These are phyloP conservation scores for Penicillium alfredii DNA, from an alignment of 495 filamentous ascomycete genomes.

Conservation along the genomic window DNA sequence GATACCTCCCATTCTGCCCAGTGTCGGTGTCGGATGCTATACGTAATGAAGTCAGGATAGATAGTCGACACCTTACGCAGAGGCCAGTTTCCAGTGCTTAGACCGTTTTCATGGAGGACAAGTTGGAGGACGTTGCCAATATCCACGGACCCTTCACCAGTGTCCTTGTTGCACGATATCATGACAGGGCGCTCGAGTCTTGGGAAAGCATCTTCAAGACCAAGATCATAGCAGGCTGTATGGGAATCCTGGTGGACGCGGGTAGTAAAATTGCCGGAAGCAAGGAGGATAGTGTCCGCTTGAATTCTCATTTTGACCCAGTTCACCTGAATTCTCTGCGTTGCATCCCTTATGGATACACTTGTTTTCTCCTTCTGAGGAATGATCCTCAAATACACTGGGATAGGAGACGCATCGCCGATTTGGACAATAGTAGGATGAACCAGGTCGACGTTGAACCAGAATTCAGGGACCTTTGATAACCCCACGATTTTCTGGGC, in stretches of 20 bases:
- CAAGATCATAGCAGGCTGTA: too few species aligned
- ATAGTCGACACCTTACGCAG: background rate
- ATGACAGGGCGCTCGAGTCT: too few species aligned
- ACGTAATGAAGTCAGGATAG: slow-evolving; percentile 2
- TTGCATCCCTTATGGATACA: slow-evolving; percentile 3
- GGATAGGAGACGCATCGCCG: slow-evolving; percentile 6
- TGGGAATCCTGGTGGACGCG: too few species aligned
- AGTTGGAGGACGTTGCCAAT: slow-evolving; percentile 4
- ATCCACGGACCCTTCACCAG: too few species aligned
- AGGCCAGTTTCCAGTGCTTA: background rate
- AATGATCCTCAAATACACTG: slow-evolving; percentile 4
- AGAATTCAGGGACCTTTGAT: slow-evolving; percentile 10
- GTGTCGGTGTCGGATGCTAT: slow-evolving; percentile 4
- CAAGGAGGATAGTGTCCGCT: too few species aligned
- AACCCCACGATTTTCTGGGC: slow-evolving; percentile 9
- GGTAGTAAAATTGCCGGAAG: too few species aligned
- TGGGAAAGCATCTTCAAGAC: too few species aligned
- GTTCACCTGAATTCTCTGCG: slow-evolving; percentile 9
- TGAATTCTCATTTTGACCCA: slow-evolving; percentile 8
- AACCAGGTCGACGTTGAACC: background rate
- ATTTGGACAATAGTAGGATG: slow-evolving; percentile 5
- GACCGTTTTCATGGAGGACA: background rate
- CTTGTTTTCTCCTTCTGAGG: slow-evolving; percentile 3
- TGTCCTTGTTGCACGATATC: too few species aligned
- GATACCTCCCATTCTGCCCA: too few species aligned